These are phyloP conservation scores for Dendrobium huoshanense DNA, from an alignment of 106 monocot genomes.

Conservation along the genomic window DNA sequence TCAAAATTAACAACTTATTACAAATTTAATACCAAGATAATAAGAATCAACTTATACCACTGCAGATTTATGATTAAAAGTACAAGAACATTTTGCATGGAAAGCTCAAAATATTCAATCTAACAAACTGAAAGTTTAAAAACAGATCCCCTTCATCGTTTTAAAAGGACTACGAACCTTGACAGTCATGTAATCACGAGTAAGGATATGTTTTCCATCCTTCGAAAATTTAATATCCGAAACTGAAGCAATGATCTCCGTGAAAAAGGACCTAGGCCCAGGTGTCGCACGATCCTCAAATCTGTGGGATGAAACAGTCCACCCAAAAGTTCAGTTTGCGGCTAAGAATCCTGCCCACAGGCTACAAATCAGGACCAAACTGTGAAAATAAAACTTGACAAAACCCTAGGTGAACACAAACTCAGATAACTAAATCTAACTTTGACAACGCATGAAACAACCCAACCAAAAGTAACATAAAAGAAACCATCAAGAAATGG, in stretches of 20 bases:
- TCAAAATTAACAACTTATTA: too few relatives aligned
- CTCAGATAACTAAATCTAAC: neutral
- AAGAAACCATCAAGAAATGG: too few relatives aligned
- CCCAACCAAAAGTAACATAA: too few relatives aligned
- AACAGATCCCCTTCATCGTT: too few relatives aligned
- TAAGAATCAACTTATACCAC: too few relatives aligned
- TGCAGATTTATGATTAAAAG: too few relatives aligned
- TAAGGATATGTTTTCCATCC: slow-evolving; percentile 84
- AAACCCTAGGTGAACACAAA: too few relatives aligned
- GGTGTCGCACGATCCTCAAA: slow-evolving; percentile 80
- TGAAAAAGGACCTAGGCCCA: slow-evolving; percentile 86
- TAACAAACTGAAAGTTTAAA: too few relatives aligned
- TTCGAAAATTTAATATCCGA: slow-evolving; percentile 91
- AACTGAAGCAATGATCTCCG: slow-evolving; percentile 94
- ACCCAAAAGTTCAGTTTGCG: neutral
- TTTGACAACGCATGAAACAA: neutral
- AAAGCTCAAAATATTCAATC: too few relatives aligned
- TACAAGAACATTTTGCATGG: too few relatives aligned
- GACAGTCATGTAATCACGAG: slow-evolving; percentile 98
- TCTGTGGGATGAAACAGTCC: slow-evolving; percentile 9
- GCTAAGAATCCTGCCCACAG: neutral
- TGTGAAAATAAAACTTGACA: neutral
- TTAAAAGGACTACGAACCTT: slow-evolving; percentile 40
- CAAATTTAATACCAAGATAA: too few relatives aligned
- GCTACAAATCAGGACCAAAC: neutral